Evolutionary conservation across 495 filamentous ascomycete genomes (phyloP), one percentile per base, ranked within the genome.

Genomic region (Neurospora tetraspora): DNA sequence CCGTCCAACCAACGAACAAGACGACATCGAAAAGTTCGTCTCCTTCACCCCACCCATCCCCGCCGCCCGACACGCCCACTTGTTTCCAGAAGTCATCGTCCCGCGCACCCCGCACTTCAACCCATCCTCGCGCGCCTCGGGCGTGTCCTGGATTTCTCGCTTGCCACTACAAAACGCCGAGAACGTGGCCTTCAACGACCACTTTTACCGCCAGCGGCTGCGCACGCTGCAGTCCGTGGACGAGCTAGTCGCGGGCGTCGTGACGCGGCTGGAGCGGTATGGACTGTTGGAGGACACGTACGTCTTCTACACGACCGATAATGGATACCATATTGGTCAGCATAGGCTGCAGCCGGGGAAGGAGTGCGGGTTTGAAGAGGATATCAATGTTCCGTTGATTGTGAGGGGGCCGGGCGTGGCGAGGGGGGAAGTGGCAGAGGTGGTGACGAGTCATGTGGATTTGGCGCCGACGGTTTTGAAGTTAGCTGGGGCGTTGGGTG

Each of bases 261-360:
- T 93, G 1, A 72, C 75, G 0, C 84, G 85, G 1, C 79, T 94
- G 1, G 85, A 87, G 16, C 76, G 81, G 3, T 79, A 85, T 34
- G 83, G 80, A 18, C 74, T 90, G 39, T 78, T 92, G 9, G 89
- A 92, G 12, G 88, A 91, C 73, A 93, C 91, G 0, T 93, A 89
- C 72, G 85, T 94, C 65, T 84, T 94, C 69, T 93, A 91, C 77
- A 90, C 90, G 1, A 89, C 88, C 0, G 91, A 93, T 74, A 93
- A 94, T 74, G 91, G 91, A 0, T 93, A 90, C 78, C 90, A 93
- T 74, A 91, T 93, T 70, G 88, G 90, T 34, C 91, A 93, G 74
- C 91, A 94, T 76, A 85, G 91, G 6, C 75, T 93, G 39, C 88
- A 89, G 12, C 90, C 91, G 2, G 91, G 91, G 3, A 94, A 94